Percentiles rank a stretch among this genome's conserved stretches.
These are phyloP conservation scores for Bacidia gigantensis DNA, from an alignment of 495 filamentous ascomycete species.

Conservation along the genomic window DNA sequence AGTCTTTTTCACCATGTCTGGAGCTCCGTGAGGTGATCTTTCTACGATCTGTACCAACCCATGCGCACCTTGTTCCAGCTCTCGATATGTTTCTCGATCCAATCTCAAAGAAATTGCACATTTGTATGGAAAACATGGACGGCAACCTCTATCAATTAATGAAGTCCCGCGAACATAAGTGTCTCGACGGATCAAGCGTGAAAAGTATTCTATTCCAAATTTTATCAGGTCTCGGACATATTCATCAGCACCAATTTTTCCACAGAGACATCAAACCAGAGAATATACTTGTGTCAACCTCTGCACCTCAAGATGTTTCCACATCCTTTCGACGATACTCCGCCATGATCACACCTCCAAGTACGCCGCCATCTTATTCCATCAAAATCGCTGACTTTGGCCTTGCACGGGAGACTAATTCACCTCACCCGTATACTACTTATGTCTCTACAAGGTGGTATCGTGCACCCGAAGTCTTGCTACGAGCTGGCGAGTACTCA, in stretches of 20 bases:
- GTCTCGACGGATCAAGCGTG: slow-evolving; percentile 75
- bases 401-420: slow-evolving; percentile 92
- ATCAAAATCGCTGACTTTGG: slow-evolving; percentile 99
- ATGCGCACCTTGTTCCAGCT: slow-evolving; percentile 87
- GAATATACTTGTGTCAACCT: slow-evolving; percentile 95
- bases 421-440: slow-evolving; percentile 90
- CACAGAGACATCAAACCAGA: slow-evolving; percentile 99
- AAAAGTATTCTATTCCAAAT: slow-evolving; percentile 99
- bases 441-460: slow-evolving; percentile 99
- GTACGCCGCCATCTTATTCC: slow-evolving; percentile 82
- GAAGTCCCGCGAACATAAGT: slow-evolving; percentile 94
- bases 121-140: slow-evolving; percentile 99
- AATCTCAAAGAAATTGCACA: slow-evolving; percentile 87
- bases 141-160: slow-evolving; percentile 98
- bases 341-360: slow-evolving; percentile 82
- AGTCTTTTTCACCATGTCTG: slow-evolving; percentile 74
- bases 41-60: slow-evolving; percentile 70
- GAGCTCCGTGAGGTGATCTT: slow-evolving; percentile 97
- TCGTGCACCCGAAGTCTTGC: slow-evolving; percentile 85
- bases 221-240: slow-evolving; percentile 87
- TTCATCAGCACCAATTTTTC: slow-evolving; percentile 94
- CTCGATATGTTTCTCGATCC: slow-evolving; percentile 98
- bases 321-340: slow-evolving; percentile 85
- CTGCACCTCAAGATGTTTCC: slow-evolving; percentile 60
- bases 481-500: slow-evolving; percentile 93